Percentiles rank a stretch among this genome's conserved stretches.
Conservation (phyloP, 2,329 filamentous ascomycete species). For the Pseudogymnoascus sp. region DNA sequence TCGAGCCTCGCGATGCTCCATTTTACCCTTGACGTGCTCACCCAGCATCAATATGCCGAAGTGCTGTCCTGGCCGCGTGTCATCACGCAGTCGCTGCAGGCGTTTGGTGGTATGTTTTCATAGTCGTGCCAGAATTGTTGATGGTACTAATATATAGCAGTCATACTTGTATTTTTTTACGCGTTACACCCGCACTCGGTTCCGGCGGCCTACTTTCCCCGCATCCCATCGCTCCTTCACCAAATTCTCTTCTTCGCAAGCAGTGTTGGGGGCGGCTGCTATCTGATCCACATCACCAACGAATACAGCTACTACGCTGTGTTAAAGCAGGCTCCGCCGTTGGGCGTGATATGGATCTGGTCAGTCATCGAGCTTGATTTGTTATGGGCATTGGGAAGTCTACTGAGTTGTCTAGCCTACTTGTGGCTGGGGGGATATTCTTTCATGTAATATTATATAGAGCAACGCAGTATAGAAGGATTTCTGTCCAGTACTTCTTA, state of each 20-base stretch:
- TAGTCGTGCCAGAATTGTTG: constrained; percentile 5
- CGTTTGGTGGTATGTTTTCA: constrained; percentile 40
- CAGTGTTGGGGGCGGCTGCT: constrained; percentile 59
- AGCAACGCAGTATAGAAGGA: not conserved
- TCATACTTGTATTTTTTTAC: constrained; percentile 27
- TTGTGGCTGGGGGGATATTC: constrained; percentile 22
- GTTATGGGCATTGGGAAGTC: constrained; percentile 49
- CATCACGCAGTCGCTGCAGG: constrained; percentile 40
- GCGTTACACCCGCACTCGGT: constrained; percentile 30
- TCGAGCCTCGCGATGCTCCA: constrained; percentile 61
- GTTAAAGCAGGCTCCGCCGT: constrained; percentile 83
- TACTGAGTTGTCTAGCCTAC: constrained; percentile 28
- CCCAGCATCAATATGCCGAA: constrained; percentile 69
- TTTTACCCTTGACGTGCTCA: constrained; percentile 69
- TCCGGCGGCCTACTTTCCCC: constrained; percentile 41
- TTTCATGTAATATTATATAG: constrained; percentile 16
- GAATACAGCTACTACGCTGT: constrained; percentile 71
- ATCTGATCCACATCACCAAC: constrained; percentile 76
- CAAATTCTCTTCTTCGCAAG: constrained; percentile 55
- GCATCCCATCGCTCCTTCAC: constrained; percentile 40
- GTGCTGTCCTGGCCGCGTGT: constrained; percentile 51
- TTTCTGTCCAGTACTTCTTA: not conserved
- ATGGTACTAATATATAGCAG: constrained; percentile 25
- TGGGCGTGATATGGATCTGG: constrained; percentile 92
- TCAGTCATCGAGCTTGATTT: constrained; percentile 79